Percentiles rank a stretch among this genome's conserved stretches.
Evolutionary conservation across 768 basidiomycete genomes (phyloP).

Genomic region (Tricholoma sp.): DNA sequence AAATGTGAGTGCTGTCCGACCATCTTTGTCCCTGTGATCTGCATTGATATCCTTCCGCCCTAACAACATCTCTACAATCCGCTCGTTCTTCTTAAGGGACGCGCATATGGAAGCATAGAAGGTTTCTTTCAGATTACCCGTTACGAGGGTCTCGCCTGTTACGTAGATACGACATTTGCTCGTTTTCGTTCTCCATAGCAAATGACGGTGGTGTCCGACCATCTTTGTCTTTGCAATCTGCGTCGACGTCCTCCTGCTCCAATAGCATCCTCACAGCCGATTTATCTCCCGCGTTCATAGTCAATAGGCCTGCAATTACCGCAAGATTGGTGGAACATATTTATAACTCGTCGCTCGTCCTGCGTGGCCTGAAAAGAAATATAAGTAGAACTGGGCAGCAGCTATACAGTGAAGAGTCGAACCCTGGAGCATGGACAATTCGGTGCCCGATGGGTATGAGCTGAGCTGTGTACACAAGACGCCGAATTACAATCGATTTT

Average conservation of each 20-base stretch:
- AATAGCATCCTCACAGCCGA: no score
- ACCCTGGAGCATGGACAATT: conserved; percentile 53
- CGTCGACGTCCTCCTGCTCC: no score
- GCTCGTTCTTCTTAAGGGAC: no score
- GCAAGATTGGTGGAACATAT: conserved; percentile 63
- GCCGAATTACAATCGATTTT: conserved; percentile 48
- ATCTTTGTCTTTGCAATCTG: no score
- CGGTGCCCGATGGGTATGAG: conserved; percentile 56
- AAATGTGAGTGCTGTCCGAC: no score
- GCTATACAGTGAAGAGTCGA: not conserved
- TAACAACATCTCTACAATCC: no score
- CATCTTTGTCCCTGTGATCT: no score
- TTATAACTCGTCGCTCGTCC: conserved; percentile 54
- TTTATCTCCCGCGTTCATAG: no score
- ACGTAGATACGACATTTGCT: conserved; percentile 14
- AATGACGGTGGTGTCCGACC: no score
- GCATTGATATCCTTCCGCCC: no score
- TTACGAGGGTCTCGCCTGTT: conserved; percentile 19
- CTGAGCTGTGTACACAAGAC: conserved; percentile 47
- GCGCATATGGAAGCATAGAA: conserved; percentile 18
- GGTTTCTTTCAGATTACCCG: conserved; percentile 10
- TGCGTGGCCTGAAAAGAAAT: conserved; percentile 25
- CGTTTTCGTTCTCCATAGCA: no score
- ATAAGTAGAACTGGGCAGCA: not conserved
- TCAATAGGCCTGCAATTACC: conserved; percentile 53